phyloP scores from a whole-genome alignment of 192 early-diverging fungal species.

The Coemansia sp. region DNA sequence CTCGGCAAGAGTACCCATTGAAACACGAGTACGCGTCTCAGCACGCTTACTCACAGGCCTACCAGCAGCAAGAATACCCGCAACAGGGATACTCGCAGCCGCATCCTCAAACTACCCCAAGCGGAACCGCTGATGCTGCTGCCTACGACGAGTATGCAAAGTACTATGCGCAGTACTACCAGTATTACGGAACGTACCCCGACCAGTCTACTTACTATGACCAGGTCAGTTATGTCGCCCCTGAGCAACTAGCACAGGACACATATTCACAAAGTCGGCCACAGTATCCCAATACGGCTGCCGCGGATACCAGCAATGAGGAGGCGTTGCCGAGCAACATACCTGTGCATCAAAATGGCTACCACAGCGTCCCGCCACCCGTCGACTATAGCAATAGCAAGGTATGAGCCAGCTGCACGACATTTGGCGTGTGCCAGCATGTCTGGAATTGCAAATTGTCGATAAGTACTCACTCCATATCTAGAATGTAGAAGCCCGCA shows the following conservation, averaged over 20 bases:
- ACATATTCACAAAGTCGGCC: not conserved
- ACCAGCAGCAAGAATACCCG: constrained; percentile 6
- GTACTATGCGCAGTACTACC: constrained; percentile 48
- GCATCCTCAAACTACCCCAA: not conserved
- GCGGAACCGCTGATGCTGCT: constrained; percentile 1
- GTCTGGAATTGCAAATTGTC: no score
- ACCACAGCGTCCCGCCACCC: constrained; percentile 49
- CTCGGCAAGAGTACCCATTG: not conserved
- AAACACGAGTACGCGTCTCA: constrained; percentile 2
- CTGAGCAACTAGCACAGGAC: not conserved
- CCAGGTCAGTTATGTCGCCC: constrained; percentile 2
- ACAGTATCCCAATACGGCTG: not conserved
- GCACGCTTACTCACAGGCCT: not conserved
- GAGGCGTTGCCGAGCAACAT: not conserved
- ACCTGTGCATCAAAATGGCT: constrained; percentile 9
- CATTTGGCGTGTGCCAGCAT: not conserved
- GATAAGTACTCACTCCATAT: not conserved
- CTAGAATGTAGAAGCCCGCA: not conserved
- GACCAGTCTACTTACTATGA: constrained; percentile 35
- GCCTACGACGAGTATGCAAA: constrained; percentile 37
- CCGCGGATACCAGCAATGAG: not conserved
- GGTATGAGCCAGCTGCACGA: constrained; percentile 13
- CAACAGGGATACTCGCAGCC: constrained; percentile 15
- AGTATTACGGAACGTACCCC: constrained; percentile 48
- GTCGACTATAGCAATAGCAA: constrained; percentile 26